These are phyloP conservation scores for Coniochaeta hoffmannii DNA, from an alignment of 2,329 filamentous ascomycete genomes.

Conservation along the genomic window DNA sequence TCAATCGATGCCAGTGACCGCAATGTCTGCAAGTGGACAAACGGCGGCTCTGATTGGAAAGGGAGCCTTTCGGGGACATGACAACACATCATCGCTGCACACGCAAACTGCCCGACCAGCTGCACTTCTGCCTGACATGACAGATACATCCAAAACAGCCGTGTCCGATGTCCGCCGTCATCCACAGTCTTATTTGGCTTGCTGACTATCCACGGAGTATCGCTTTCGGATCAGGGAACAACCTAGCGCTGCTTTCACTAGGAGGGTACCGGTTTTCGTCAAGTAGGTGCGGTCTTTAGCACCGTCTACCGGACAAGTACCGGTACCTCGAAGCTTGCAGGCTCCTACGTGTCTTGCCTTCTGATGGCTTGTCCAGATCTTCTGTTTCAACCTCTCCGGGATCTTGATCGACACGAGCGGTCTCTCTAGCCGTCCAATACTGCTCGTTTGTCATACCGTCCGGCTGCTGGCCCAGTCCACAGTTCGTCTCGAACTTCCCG, in stretches of 20 bases:
- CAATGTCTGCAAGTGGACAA: not conserved
- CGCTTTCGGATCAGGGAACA: slow-evolving; percentile 5
- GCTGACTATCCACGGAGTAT: slow-evolving; percentile 4
- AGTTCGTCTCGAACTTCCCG: not conserved
- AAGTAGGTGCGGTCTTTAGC: not conserved
- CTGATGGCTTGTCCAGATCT: not conserved
- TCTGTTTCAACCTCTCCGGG: not conserved
- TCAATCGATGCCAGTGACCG: not conserved
- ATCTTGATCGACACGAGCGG: not conserved
- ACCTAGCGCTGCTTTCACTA: slow-evolving; percentile 21
- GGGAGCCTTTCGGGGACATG: slow-evolving; percentile 23
- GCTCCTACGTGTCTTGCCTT: not conserved
- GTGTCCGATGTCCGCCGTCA: not conserved
- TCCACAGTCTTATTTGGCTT: slow-evolving; percentile 1
- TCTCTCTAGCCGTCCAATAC: not conserved
- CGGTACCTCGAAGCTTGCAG: not conserved
- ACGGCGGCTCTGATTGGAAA: not conserved
- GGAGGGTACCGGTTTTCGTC: not conserved
- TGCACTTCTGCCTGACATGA: slow-evolving; percentile 40
- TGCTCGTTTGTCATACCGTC: not conserved
- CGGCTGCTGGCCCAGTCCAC: not conserved
- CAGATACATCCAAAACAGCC: slow-evolving; percentile 7
- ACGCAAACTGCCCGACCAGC: slow-evolving; percentile 32
- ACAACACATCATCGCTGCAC: slow-evolving; percentile 35
- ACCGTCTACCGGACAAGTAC: not conserved